Evolutionary conservation across 192 early-diverging fungal genomes (phyloP).

Genomic region (Spizellomyces punctatus): DNA sequence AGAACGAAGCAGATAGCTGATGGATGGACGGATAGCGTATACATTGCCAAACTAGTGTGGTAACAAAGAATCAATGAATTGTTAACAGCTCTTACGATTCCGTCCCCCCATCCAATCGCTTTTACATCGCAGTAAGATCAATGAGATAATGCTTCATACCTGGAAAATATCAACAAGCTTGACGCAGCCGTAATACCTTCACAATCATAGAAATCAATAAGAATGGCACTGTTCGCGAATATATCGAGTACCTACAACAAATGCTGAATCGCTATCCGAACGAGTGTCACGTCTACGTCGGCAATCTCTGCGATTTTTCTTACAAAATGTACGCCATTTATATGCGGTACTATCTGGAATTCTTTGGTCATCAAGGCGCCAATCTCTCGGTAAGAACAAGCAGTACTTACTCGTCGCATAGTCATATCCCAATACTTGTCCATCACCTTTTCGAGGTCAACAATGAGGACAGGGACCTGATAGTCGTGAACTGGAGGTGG

Average conservation of each 20-base stretch:
- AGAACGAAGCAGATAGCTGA: conserved; percentile 65
- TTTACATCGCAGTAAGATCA: not conserved
- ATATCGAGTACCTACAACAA: conserved; percentile 64
- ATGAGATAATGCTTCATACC: conserved; percentile 23
- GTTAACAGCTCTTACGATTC: no score
- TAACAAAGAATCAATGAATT: not conserved
- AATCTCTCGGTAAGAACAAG: not conserved
- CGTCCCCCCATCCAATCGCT: no score
- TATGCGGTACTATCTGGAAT: conserved; percentile 64
- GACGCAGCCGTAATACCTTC: conserved; percentile 88
- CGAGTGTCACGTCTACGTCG: conserved; percentile 75
- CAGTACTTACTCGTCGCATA: conserved; percentile 57
- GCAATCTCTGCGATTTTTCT: conserved; percentile 77
- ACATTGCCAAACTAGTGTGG: conserved; percentile 76
- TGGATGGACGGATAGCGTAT: conserved; percentile 70
- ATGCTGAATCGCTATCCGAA: conserved; percentile 84
- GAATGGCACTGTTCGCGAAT: no score
- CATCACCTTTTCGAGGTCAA: conserved; percentile 63
- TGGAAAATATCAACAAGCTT: conserved; percentile 89
- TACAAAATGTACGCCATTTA: conserved; percentile 87
- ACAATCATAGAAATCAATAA: not conserved
- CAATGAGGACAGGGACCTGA: conserved; percentile 79
- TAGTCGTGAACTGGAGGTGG: conserved; percentile 77
- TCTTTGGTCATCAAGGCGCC: not conserved
- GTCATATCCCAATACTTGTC: conserved; percentile 94